These are phyloP conservation scores for Hypsizygus ulmarius DNA, from an alignment of 1,284 basidiomycete genomes.

Conservation along the genomic window DNA sequence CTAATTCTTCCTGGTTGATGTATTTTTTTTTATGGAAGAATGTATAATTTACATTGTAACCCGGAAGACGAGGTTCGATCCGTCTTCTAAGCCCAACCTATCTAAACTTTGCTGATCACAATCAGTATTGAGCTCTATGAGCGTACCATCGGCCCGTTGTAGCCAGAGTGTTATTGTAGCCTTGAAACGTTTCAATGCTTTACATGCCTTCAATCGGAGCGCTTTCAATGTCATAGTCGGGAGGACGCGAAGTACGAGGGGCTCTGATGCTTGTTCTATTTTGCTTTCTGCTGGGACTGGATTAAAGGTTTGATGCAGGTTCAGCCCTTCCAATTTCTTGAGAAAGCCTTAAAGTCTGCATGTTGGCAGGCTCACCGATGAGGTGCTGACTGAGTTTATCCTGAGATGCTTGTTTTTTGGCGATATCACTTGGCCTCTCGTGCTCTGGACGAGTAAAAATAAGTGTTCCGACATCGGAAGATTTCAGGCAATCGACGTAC, in stretches of 20 bases:
- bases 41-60: slow-evolving; percentile 3
- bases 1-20: not conserved
- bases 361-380: slow-evolving; percentile 46
- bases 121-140: slow-evolving; percentile 43
- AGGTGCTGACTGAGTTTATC: slow-evolving; percentile 62
- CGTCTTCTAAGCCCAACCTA: slow-evolving; percentile 73
- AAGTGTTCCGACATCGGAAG: not conserved
- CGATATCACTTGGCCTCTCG: slow-evolving; percentile 48
- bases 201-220: slow-evolving; percentile 54
- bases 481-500: slow-evolving; percentile 42
- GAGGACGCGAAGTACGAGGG: slow-evolving; percentile 47
- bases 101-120: slow-evolving; percentile 51
- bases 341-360: slow-evolving; percentile 4
- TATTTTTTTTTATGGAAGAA: not conserved
- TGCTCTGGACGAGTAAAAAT: slow-evolving; percentile 46
- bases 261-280: slow-evolving; percentile 11
- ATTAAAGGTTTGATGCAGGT: slow-evolving; percentile 26
- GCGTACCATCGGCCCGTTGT: slow-evolving; percentile 45
- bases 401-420: slow-evolving; percentile 30
- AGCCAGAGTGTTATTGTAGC: slow-evolving; percentile 49
- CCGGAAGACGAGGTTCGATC: slow-evolving; percentile 44
- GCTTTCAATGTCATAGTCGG: slow-evolving; percentile 62
- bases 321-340: slow-evolving; percentile 23
- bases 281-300: slow-evolving; percentile 6
- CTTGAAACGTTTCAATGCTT: slow-evolving; percentile 37